A percentile compares a stretch with the other conserved stretches of the same genome.
Conservation (phyloP, 164 flowering plant genomes). For the Buxus sempervirens region DNA sequence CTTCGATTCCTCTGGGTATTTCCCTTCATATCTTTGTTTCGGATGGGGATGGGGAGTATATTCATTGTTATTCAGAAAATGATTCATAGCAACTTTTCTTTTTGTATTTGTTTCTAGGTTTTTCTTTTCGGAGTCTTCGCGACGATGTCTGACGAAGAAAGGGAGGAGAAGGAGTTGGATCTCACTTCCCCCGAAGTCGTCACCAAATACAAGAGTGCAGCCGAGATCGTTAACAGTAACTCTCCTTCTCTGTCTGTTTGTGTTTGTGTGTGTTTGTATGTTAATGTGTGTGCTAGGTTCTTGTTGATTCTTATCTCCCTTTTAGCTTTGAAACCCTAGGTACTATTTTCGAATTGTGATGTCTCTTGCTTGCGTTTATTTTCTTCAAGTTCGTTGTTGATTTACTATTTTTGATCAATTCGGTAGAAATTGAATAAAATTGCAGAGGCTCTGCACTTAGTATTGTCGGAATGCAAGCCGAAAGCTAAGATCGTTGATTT, state of each 20-base stretch:
- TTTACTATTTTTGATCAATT: neutral
- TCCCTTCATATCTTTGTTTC: too few relatives aligned
- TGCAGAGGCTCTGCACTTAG: slow-evolving; percentile 81
- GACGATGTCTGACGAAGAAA: slow-evolving; percentile 88
- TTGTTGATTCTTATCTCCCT: neutral
- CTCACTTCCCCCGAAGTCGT: slow-evolving; percentile 86
- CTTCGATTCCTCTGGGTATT: too few relatives aligned
- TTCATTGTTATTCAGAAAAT: too few relatives aligned
- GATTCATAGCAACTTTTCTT: too few relatives aligned
- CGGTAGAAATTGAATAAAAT: neutral
- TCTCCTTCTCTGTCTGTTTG: neutral
- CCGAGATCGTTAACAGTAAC: slow-evolving; percentile 79
- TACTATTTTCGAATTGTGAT: neutral
- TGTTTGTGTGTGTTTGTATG: neutral
- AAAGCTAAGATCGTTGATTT: slow-evolving; percentile 73
- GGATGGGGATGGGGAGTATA: too few relatives aligned
- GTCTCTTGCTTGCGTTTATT: neutral
- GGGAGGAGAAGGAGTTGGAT: slow-evolving; percentile 88
- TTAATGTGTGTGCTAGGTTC: neutral
- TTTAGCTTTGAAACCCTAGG: neutral
- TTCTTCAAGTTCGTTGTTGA: neutral
- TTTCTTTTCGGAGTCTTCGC: neutral
- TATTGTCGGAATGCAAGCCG: slow-evolving; percentile 64
- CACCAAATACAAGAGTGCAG: slow-evolving; percentile 88
- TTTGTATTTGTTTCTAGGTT: neutral